Evolutionary conservation across 1,284 basidiomycete species (phyloP), one percentile per base, ranked within the genome.

Genomic region (Cryptococcus wingfieldii): DNA sequence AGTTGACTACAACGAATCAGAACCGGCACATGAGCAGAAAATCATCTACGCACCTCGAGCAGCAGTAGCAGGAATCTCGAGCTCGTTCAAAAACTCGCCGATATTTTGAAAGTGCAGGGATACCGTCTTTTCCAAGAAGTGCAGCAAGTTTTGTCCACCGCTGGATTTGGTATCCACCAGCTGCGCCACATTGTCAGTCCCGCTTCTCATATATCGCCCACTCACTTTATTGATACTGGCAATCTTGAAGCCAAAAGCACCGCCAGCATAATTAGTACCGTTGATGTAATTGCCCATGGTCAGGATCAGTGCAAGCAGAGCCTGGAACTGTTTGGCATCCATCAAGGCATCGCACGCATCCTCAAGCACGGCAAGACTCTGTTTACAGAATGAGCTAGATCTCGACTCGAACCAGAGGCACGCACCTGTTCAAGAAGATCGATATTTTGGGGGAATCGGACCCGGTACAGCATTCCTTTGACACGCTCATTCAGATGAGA

Each of bases 271-370:
- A 60, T 94, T 93, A 43, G 91, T 90, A 25, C 93, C 92, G 72
- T 98, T 98, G 85, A 98, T 92, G 74, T 92, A 98, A 75, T 98
- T 98, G 59, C 95, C 95, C 70, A 98, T 86, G 65, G 96, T 83
- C 12, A 98, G 83, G 62, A 98, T 95, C 47, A 97, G 50, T 18
- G 66, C 53, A 48, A 69, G 83, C 37, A 96, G 77, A 69, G 93
- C 88, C 66, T 90, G 91, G 80, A 97, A 95, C 47, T 83, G 79
- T 64, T 84, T 85, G 25, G 93, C 91, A 47, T 86, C 79, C 43
- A 89, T 80, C 25, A 96, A 78, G 23, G 86, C 82, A 51, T 85
- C 79, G 37, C 90, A 88, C 28, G 91, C 93, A 42, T 86, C 84
- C n/a, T 83, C 82, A 47, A 96, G 79, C 63, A 89, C 89, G 58